Base-by-base conservation (phyloP, 306 rosid genomes). In the Mimosa bimucronata region DNA sequence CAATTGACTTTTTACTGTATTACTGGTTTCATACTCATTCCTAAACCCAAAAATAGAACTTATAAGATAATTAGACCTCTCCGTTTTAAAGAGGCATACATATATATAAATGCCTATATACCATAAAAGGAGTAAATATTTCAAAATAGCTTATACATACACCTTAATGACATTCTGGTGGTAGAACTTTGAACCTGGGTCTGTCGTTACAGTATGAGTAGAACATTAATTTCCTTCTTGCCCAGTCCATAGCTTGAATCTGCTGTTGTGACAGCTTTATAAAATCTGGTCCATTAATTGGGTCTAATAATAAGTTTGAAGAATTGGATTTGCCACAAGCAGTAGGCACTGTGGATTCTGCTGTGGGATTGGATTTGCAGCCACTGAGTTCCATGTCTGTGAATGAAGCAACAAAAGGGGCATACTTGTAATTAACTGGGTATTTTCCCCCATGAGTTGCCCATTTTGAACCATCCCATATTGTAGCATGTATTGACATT, bases 391-490 rank as follows among this genome's bases (percentile, higher is more conserved):
- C 88, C 83, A 91, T 79, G 41, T 90, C 88, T 40, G 88, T 34
- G 58, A 91, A 79, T 44, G 98, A 91, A 85, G 73, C 97, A 83
- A 84, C 81, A 82, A 87, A 94, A 38, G 98, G 98, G 62, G 92
- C 97, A 80, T 92, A 81, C 74, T 88, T 92, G 52, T 94, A 94
- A 71, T 94, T 88, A 1, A 94, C 97, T 21, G 89, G 87, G 78
- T 94, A 92, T 72, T 92, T 94, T 53, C 97, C 98, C 66, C 98
- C 98, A 82, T 92, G 90, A 34, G 98, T 94, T 40, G 98, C 98
- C 98, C 98, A 94, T 25, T 91, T 74, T 80, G 98, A 94, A 1
- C 90, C 98, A 84, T 94, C 98, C 98, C 98, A 94, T 85, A 94
- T 92, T 52, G 97, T 94, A 19, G 92, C 94, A 70, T 79, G 84